Conservation (phyloP, 768 basidiomycete genomes). For the Leccinum barrowsii region DNA sequence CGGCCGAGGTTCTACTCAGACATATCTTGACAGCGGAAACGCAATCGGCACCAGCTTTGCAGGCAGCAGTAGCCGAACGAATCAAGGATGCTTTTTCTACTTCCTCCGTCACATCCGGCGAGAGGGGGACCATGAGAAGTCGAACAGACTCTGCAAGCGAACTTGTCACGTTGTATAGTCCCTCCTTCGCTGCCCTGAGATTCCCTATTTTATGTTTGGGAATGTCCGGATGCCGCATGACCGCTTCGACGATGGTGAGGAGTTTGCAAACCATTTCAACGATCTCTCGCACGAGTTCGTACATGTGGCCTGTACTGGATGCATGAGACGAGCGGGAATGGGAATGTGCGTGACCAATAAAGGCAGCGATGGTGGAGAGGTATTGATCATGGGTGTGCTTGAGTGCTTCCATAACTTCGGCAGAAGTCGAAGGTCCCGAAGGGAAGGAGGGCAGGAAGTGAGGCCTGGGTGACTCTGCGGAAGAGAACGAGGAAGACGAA, state of each 20-base stretch:
- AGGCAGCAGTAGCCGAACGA: slow-evolving; percentile 81
- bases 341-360: slow-evolving; percentile 95
- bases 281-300: slow-evolving; percentile 92
- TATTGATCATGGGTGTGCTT: slow-evolving; percentile 86
- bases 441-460: slow-evolving; percentile 57
- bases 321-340: slow-evolving; percentile 89
- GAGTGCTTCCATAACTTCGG: slow-evolving; percentile 71
- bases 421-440: slow-evolving; percentile 63
- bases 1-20: slow-evolving; percentile 58
- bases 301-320: slow-evolving; percentile 88
- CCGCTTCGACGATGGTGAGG: slow-evolving; percentile 86
- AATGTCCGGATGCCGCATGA: slow-evolving; percentile 73
- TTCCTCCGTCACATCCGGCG: slow-evolving; percentile 61
- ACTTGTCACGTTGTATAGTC: slow-evolving; percentile 80
- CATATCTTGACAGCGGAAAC: slow-evolving; percentile 83
- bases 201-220: slow-evolving; percentile 57
- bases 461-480: slow-evolving; percentile 48
- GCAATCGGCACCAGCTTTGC: slow-evolving; percentile 87
- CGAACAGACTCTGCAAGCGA: slow-evolving; percentile 87
- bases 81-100: slow-evolving; percentile 75
- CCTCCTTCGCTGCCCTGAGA: slow-evolving; percentile 71
- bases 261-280: slow-evolving; percentile 92
- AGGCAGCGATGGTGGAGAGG: slow-evolving; percentile 91
- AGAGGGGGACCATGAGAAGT: slow-evolving; percentile 55
- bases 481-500: slow-evolving; percentile 68